Evolutionary conservation across 768 basidiomycete species (phyloP).

Genomic region (Boletus rufocinnamomeus): DNA sequence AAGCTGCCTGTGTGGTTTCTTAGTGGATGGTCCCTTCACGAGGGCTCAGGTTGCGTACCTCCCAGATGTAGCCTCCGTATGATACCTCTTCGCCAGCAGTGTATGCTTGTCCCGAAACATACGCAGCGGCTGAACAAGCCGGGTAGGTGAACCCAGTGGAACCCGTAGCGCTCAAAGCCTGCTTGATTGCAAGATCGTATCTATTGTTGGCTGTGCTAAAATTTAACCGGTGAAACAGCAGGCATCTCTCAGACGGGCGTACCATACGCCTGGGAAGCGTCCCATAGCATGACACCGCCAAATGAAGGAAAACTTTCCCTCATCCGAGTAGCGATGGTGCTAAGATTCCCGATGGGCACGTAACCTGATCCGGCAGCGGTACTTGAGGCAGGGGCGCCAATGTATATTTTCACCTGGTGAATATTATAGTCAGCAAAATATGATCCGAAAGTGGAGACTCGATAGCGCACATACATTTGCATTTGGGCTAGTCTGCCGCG

Average conservation of each 20-base stretch:
- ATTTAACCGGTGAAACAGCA: slow-evolving; percentile 6
- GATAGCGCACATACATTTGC: slow-evolving; percentile 32
- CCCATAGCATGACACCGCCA: slow-evolving; percentile 48
- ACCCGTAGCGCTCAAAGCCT: slow-evolving; percentile 57
- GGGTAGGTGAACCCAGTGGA: slow-evolving; percentile 72
- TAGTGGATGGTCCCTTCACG: background rate
- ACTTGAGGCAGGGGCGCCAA: slow-evolving; percentile 45
- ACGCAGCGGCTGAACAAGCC: slow-evolving; percentile 58
- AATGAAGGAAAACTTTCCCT: slow-evolving; percentile 44
- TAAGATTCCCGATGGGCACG: slow-evolving; percentile 34
- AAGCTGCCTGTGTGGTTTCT: slow-evolving; percentile 53
- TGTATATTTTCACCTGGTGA: slow-evolving; percentile 41
- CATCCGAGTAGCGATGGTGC: slow-evolving; percentile 36
- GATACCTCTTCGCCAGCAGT: slow-evolving; percentile 53
- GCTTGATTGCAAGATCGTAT: slow-evolving; percentile 63
- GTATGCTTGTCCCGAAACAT: slow-evolving; percentile 50
- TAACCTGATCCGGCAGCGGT: slow-evolving; percentile 46
- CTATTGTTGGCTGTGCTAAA: slow-evolving; percentile 50
- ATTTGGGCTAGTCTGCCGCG: slow-evolving; percentile 43
- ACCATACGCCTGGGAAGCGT: slow-evolving; percentile 44
- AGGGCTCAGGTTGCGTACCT: slow-evolving; percentile 40
- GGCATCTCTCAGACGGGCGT: slow-evolving; percentile 4
- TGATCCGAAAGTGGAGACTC: background rate
- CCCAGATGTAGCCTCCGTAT: slow-evolving; percentile 64
- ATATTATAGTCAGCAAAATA: slow-evolving; percentile 3